Percentiles rank a stretch among this genome's conserved stretches.
phyloP scores from a whole-genome alignment of 768 basidiomycete species.

The Tylopilus plumbeoviolaceoides region DNA sequence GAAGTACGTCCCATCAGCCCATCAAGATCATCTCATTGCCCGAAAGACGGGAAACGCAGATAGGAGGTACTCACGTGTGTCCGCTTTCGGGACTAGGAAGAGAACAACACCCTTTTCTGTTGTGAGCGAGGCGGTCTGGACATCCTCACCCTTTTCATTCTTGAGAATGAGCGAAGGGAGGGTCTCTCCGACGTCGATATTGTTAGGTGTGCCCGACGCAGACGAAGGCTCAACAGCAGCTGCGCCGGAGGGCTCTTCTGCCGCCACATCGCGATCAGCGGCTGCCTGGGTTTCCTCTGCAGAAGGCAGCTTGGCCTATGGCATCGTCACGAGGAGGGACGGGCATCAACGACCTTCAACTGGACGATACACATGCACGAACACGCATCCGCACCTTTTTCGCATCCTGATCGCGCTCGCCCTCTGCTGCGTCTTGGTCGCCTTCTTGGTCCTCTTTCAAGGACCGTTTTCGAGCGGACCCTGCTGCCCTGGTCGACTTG shows the following conservation, averaged over 20 bases:
- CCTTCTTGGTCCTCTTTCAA: slow-evolving; percentile 19
- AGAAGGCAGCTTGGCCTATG: slow-evolving; percentile 19
- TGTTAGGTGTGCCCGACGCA: not conserved
- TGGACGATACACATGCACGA: not conserved
- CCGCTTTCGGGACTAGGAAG: slow-evolving; percentile 81
- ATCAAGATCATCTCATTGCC: not conserved
- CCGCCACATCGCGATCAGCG: not conserved
- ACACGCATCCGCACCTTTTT: slow-evolving; percentile 23
- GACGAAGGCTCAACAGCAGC: slow-evolving; percentile 4
- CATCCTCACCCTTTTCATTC: slow-evolving; percentile 80
- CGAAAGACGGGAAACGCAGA: no score
- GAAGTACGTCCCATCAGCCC: slow-evolving; percentile 1
- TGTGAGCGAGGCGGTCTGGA: slow-evolving; percentile 61
- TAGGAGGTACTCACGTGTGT: slow-evolving; percentile 58
- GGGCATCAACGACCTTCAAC: not conserved
- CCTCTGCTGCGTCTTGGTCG: slow-evolving; percentile 11
- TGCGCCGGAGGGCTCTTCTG: slow-evolving; percentile 1
- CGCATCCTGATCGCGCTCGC: slow-evolving; percentile 15
- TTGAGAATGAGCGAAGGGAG: slow-evolving; percentile 74
- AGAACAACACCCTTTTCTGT: slow-evolving; percentile 74
- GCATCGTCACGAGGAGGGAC: not conserved
- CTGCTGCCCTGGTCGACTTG: slow-evolving; percentile 21
- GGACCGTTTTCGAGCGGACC: slow-evolving; percentile 35
- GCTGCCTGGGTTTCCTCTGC: slow-evolving; percentile 2
- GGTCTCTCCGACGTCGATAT: slow-evolving; percentile 68